phyloP scores from a whole-genome alignment of 2,329 filamentous ascomycete species.

The Paraphoma sp. region DNA sequence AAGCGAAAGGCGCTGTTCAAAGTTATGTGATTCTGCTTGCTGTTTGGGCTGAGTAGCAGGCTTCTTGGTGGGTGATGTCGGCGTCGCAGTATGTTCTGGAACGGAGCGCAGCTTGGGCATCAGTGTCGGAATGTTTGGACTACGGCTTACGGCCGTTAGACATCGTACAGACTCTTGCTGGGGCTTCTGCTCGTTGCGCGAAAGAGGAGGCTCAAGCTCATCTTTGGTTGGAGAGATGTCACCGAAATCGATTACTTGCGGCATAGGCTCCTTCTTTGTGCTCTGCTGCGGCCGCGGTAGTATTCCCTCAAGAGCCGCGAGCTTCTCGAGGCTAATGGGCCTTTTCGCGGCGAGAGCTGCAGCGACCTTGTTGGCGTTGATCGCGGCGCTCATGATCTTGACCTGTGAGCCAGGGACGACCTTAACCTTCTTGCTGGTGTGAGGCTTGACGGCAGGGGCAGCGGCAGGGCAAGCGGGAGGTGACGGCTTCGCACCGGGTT shows the following conservation, averaged over 20 bases:
- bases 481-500: neutral
- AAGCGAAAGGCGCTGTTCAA: neutral
- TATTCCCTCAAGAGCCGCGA: neutral
- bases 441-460: neutral
- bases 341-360: neutral
- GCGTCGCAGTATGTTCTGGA: neutral
- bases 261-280: no score
- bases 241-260: no score
- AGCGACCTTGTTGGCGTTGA: neutral
- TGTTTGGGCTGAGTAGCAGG: neutral
- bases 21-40: neutral
- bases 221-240: no score
- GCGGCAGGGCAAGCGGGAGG: neutral
- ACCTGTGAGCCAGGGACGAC: neutral
- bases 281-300: no score
- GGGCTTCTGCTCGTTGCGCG: no score
- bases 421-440: neutral
- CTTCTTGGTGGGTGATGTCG: neutral
- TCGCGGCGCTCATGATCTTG: neutral
- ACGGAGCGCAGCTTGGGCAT: neutral
- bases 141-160: no score
- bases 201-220: no score
- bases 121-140: no score
- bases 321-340: neutral
- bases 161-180: no score